Evolutionary conservation across 75 land plant species (phyloP).

Genomic region (Sequoiadendron giganteum): DNA sequence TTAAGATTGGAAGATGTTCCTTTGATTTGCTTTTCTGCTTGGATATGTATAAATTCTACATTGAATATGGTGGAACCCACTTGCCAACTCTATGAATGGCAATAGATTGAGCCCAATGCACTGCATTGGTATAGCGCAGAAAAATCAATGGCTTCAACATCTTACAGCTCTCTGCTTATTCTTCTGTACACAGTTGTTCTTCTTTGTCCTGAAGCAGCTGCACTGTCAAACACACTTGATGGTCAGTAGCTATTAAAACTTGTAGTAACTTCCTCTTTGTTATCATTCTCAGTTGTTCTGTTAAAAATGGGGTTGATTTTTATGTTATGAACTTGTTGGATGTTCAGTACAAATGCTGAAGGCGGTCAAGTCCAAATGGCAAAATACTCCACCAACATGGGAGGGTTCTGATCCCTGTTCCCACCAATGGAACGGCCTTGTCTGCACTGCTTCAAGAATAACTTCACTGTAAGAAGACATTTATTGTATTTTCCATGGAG

Average conservation of each 20-base stretch:
- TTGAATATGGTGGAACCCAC: not conserved
- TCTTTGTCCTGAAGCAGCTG: not conserved
- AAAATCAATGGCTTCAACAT: not conserved
- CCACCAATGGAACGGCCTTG: constrained; percentile 49
- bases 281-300: not conserved
- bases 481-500: not conserved
- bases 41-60: not conserved
- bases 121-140: not conserved
- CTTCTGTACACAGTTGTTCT: not conserved
- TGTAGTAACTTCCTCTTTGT: not conserved
- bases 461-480: constrained; percentile 29
- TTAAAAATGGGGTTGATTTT: not conserved
- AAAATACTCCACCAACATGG: constrained; percentile 60
- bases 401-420: constrained; percentile 54
- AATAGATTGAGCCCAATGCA: not conserved
- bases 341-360: not conserved
- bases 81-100: not conserved
- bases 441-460: constrained; percentile 48
- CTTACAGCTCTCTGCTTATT: not conserved
- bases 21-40: too few relatives aligned
- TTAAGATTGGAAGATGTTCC: not conserved
- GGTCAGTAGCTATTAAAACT: not conserved
- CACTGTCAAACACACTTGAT: not conserved
- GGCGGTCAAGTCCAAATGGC: constrained; percentile 17
- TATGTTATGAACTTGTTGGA: not conserved